Evolutionary conservation across 768 basidiomycete species (phyloP).

Genomic region (Boletus vermiculosoides): DNA sequence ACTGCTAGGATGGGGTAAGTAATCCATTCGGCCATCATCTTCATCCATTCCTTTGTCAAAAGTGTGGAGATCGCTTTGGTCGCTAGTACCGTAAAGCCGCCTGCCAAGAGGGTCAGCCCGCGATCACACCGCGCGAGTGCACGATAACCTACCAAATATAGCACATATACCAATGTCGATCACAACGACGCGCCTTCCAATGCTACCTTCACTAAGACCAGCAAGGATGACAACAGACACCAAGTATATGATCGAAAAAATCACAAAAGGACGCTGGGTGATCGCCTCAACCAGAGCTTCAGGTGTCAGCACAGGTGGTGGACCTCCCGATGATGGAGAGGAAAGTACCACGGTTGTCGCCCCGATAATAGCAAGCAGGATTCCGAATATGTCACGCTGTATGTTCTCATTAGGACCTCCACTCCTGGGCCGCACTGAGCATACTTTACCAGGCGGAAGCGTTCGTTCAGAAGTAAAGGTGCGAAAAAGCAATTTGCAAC

Average conservation of each 20-base stretch:
- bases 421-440: slow-evolving; percentile 4
- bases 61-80: slow-evolving; percentile 92
- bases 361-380: slow-evolving; percentile 79
- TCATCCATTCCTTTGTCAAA: slow-evolving; percentile 72
- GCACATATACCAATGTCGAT: slow-evolving; percentile 90
- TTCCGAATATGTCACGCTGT: slow-evolving; percentile 76
- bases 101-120: slow-evolving; percentile 35
- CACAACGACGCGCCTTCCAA: slow-evolving; percentile 69
- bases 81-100: slow-evolving; percentile 91
- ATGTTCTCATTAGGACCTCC: slow-evolving; percentile 14
- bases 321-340: slow-evolving; percentile 66
- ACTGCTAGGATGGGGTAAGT: slow-evolving; percentile 80
- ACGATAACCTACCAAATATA: slow-evolving; percentile 57
- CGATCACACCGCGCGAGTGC: background rate
- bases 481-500: slow-evolving; percentile 95
- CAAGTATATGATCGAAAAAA: slow-evolving; percentile 68
- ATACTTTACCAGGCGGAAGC: slow-evolving; percentile 66
- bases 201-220: slow-evolving; percentile 59
- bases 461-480: slow-evolving; percentile 78
- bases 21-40: slow-evolving; percentile 76
- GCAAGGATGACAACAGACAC: slow-evolving; percentile 56
- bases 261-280: slow-evolving; percentile 66
- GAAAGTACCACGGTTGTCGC: slow-evolving; percentile 91
- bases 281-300: slow-evolving; percentile 68
- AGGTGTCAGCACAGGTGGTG: slow-evolving; percentile 55